Evolutionary conservation across 1,284 basidiomycete genomes (phyloP).

Genomic region (Leucoagaricus sp.): DNA sequence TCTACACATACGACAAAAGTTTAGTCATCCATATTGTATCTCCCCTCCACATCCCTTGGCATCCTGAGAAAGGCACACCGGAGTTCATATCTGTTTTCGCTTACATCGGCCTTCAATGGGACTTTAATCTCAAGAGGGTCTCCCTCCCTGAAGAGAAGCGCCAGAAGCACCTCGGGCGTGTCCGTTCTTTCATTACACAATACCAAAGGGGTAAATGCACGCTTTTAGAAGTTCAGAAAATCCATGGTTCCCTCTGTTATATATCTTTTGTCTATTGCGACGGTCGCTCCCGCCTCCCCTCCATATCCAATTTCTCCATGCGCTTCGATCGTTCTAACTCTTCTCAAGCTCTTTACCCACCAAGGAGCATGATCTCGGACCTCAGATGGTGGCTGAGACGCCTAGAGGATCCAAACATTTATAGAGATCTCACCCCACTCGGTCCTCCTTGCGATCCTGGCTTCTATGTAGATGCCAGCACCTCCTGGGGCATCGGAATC

Average conservation of each 20-base stretch:
- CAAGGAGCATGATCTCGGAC: slow-evolving; percentile 23
- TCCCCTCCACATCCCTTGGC: slow-evolving; percentile 29
- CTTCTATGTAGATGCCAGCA: slow-evolving; percentile 33
- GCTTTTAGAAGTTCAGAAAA: slow-evolving; percentile 23
- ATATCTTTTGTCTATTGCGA: slow-evolving; percentile 31
- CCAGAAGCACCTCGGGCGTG: not conserved
- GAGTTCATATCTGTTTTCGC: slow-evolving; percentile 17
- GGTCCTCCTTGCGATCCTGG: slow-evolving; percentile 19
- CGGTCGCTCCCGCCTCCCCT: slow-evolving; percentile 28
- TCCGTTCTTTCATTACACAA: not conserved
- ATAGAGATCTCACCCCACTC: not conserved
- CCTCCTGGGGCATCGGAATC: slow-evolving; percentile 38
- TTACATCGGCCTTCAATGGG: slow-evolving; percentile 32
- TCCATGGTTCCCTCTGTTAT: slow-evolving; percentile 37
- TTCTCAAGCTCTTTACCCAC: slow-evolving; percentile 17
- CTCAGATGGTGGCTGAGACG: slow-evolving; percentile 33
- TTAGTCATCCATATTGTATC: slow-evolving; percentile 19
- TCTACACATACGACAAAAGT: slow-evolving; percentile 13
- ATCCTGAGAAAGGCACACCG: slow-evolving; percentile 13
- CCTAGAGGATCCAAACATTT: not conserved
- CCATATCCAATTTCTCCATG: slow-evolving; percentile 26
- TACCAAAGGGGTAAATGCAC: too few relatives aligned
- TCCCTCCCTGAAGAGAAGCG: slow-evolving; percentile 23
- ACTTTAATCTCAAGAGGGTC: slow-evolving; percentile 21
- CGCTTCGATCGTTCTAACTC: slow-evolving; percentile 19